Evolutionary conservation across 2,329 filamentous ascomycete species (phyloP), one percentile per base, ranked within the genome.

Genomic region (Claviceps sp.): DNA sequence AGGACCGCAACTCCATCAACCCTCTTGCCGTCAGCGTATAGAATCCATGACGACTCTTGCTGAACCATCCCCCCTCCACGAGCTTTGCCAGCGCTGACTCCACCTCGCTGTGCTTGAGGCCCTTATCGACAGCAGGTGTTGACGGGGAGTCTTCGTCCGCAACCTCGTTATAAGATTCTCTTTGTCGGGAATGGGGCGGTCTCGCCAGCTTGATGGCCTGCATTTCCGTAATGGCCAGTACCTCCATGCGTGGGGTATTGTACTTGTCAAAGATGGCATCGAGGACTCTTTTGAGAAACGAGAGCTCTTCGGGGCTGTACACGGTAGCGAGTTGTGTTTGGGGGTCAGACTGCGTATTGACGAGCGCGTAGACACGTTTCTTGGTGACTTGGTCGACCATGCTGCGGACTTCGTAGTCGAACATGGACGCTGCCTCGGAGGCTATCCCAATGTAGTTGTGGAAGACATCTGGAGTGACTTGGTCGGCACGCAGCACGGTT

Each of bases 241-340:
- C 78, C 67, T 98, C 91, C 61, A 82, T 80, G n/a, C 81, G 75
- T 8, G 74, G 76, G 0, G 83, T 88, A 63, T 97, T 97, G 70
- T 88, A 82, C 20, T 80, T 85, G 57, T 94, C 88, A 63, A 97
- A 98, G 79, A 98, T 95, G 59, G 79, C 82, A 65, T 96, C 90
- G 1, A 98, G 77, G 3, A 96, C 66, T 8, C 93, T 77, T 68
- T 94, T 93, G 51, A 97, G 79, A 64, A 88, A 98, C 0, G 86
- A 81, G 37, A 97, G 86, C 70, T 97, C 90, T 58, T 95, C 89
- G 0, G 88, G 72, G 7, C 76, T 78, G 63, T 86, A 86, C 0
- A 79, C 81, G 0, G 93, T 97, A 2, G 90, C 88, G 41, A 96
- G 76, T 62, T 96, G 91, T 0, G 88, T 94, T 54, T 91, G 72